Percentiles rank a stretch among this genome's conserved stretches.
phyloP scores from a whole-genome alignment of 23 red algal genomes.

The Cyanidioschyzon merolae region DNA sequence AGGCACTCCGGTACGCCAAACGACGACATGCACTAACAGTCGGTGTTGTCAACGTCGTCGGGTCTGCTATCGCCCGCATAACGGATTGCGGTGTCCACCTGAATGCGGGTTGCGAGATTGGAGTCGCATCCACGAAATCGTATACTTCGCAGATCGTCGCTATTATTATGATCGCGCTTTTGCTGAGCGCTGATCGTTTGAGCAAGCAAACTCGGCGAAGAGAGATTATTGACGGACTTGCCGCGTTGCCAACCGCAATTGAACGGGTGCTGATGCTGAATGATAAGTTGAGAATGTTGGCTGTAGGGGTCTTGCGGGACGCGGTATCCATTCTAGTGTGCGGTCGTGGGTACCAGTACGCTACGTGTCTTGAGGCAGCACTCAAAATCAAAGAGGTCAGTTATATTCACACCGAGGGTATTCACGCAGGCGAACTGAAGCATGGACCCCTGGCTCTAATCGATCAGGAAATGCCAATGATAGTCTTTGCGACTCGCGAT shows the following conservation, averaged over 20 bases:
- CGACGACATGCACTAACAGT: slow-evolving; percentile 66
- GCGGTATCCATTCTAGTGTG: slow-evolving; percentile 63
- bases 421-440: slow-evolving; percentile 93
- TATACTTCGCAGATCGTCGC: slow-evolving; percentile 96
- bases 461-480: slow-evolving; percentile 90
- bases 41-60: slow-evolving; percentile 87
- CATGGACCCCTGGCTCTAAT: slow-evolving; percentile 90
- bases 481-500: slow-evolving; percentile 76
- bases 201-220: slow-evolving; percentile 47
- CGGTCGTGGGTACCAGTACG: slow-evolving; percentile 60
- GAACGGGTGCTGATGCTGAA: slow-evolving; percentile 33
- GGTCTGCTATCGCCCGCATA: slow-evolving; percentile 71
- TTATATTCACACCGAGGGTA: slow-evolving; percentile 97
- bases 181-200: slow-evolving; percentile 53
- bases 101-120: slow-evolving; percentile 92
- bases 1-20: slow-evolving; percentile 68
- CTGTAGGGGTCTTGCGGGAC: slow-evolving; percentile 35
- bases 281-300: slow-evolving; percentile 34
- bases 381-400: slow-evolving; percentile 95
- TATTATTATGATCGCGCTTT: slow-evolving; percentile 74
- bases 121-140: slow-evolving; percentile 86
- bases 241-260: slow-evolving; percentile 36
- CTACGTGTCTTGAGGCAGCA: slow-evolving; percentile 81
- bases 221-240: slow-evolving; percentile 60
- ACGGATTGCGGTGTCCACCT: slow-evolving; percentile 93